Evolutionary conservation across 192 early-diverging fungal species (phyloP), one percentile per base, ranked within the genome.

Genomic region (Mortierella hygrophila): DNA sequence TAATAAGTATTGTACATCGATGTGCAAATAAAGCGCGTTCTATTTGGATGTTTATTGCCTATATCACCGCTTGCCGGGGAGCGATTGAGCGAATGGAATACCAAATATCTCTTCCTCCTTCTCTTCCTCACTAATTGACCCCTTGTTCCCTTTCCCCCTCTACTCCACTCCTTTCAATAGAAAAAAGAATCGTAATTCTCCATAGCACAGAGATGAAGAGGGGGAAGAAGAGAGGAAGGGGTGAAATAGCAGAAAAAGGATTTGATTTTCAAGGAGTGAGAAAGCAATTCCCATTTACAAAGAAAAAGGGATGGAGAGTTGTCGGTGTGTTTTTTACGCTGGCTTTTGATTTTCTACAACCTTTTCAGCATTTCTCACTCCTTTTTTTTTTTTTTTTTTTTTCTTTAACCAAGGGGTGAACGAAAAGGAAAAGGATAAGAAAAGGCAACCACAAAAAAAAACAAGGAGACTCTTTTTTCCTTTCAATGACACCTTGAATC

Each of bases 321-420:
- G 10, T 46, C 2, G 1, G 8, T 54, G 29, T 35, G 73, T 6
- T 1, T 32, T 70, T 18, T 40, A 23, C 69, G 2, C 8, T 71
- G 26, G 74, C 32, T 55, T 35, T 55, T 75, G 74, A 55, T 75
- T 40, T 49, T 41, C 32, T 38, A 57, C 20, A 60, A 18, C 40
- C 16, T 73, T 73, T 73, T 44, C 32, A 60, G 7, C 40, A 32
- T 73, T 73, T 73, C 72, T 73, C 72, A 49, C 72, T 73, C 49
- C 49, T 38, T 57, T 75, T 55, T 21, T 26, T 6, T 5, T n/a
- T 15, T n/a, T 9, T 46, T 38, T 42, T 41, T 46, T 46, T n/a
- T 46, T 29, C 18, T 29, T 29, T 29, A 41, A 41, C 46, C 54
- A 60, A 38, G 74, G 54, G 54, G 3, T n/a, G 37, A 37, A 75